Base-by-base conservation (phyloP, 2,329 filamentous ascomycete species). In the Cryphonectria radicalis region DNA sequence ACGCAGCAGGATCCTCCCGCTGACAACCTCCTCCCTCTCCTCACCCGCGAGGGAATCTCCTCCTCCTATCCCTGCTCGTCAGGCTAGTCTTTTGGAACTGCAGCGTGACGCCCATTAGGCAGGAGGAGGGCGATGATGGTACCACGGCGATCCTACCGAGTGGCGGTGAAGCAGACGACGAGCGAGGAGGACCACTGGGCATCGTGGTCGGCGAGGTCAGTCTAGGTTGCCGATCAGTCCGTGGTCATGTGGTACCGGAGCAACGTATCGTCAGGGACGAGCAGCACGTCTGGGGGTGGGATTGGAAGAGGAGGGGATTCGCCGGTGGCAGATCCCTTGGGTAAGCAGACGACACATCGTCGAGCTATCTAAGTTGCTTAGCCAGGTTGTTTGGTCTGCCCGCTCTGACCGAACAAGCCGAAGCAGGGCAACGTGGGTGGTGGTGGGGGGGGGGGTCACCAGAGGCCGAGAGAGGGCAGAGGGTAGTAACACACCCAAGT, bases 281-380 rank as follows among this genome's bases (percentile, higher is more conserved):
- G 63, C 63, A 66, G 63, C 63, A 53, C 28, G 7, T 59, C 65
- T 66, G 59, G 65, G 60, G 8, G 22, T 55, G 28, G 70, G 67
- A 25, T 67, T 65, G 53, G 65, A 43, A 65, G 32, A 57, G 35
- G 32, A 57, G 35, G 53, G 25, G 28, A 42, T 35, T 68, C 60
- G 67, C 60, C 68, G 65, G 68, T 68, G 66, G 60, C 32, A 63
- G 53, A 63, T 46, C 65, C 37, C 46, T 40, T 46, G 22, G 28
- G 25, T 10, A 19, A 70, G 65, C 62, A 22, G 46, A 50, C 64
- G 65, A 42, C 64, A 43, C 68, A 64, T 63, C 43, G 57, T 63
- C 64, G 55, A 60, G 28, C 63, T 28, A 57, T 64, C 37, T 63
- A 59, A 28, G 28, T 28, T 28, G 2, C 28, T 28, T 28, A 28